Evolutionary conservation across 2,329 filamentous ascomycete species (phyloP).

Genomic region (Microsporum ferrugineum): DNA sequence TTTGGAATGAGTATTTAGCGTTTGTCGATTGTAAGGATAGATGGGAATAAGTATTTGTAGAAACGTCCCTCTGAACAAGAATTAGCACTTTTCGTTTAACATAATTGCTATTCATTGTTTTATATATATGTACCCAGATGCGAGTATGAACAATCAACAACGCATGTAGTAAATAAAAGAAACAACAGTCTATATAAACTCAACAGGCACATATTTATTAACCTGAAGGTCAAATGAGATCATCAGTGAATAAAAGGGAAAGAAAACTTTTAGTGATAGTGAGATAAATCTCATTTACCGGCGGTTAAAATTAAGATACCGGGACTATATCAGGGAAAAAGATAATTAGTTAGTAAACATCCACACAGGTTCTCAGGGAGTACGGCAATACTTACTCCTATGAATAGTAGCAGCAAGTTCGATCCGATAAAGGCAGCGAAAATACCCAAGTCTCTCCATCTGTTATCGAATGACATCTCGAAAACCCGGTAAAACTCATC

Average conservation of each 20-base stretch:
- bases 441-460: constrained; percentile 79
- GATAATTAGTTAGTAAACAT: constrained; percentile 9
- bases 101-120: not conserved
- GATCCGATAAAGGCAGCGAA: constrained; percentile 63
- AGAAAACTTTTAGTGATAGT: not conserved
- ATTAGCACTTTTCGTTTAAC: not conserved
- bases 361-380: not conserved
- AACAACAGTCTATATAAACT: not conserved
- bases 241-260: too few relatives aligned
- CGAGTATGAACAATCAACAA: not conserved
- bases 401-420: constrained; percentile 57
- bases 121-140: not conserved
- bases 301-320: constrained; percentile 38
- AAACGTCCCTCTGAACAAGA: too few relatives aligned
- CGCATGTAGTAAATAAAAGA: not conserved
- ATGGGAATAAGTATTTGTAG: too few relatives aligned
- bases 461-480: constrained; percentile 52
- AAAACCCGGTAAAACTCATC: constrained; percentile 67
- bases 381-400: constrained; percentile 38
- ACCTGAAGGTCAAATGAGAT: not conserved
- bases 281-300: constrained; percentile 8
- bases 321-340: constrained; percentile 21
- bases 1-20: too few relatives aligned
- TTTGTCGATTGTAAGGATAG: too few relatives aligned
- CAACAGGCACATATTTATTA: not conserved